These are phyloP conservation scores for Eucalyptus shirleyi DNA, from an alignment of 345 rosid genomes.

Conservation along the genomic window DNA sequence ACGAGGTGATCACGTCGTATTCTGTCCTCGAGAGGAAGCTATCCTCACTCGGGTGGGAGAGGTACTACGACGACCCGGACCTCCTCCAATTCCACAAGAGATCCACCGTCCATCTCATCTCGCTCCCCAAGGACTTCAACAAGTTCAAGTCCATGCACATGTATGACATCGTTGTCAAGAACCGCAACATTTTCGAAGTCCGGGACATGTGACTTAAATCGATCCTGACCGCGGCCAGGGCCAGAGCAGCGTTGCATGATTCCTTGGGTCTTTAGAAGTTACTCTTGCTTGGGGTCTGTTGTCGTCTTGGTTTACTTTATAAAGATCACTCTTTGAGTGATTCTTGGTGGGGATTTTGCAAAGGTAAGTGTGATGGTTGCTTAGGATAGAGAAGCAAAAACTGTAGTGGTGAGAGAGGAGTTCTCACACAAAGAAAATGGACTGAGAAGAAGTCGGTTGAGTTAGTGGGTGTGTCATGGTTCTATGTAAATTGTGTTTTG, in stretches of 20 bases:
- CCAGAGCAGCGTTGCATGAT: background rate
- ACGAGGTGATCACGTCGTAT: slow-evolving; percentile 61
- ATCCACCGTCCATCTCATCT: slow-evolving; percentile 58
- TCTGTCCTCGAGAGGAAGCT: slow-evolving; percentile 46
- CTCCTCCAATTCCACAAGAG: slow-evolving; percentile 74
- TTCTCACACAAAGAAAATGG: background rate
- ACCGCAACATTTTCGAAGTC: slow-evolving; percentile 66
- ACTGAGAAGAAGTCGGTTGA: background rate
- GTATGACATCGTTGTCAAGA: slow-evolving; percentile 84
- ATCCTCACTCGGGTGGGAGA: slow-evolving; percentile 68
- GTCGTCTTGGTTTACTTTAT: background rate
- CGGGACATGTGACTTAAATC: slow-evolving; percentile 28
- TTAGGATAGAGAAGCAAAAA: background rate
- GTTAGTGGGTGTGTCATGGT: background rate
- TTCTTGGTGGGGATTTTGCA: background rate
- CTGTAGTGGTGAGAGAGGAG: background rate
- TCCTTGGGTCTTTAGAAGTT: background rate
- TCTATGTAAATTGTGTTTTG: background rate
- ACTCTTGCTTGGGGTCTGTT: background rate
- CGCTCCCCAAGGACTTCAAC: slow-evolving; percentile 69
- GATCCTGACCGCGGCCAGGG: background rate
- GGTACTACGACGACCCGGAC: slow-evolving; percentile 44
- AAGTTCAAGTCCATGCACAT: slow-evolving; percentile 68
- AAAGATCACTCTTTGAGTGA: background rate
- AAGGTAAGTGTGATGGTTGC: background rate